Evolutionary conservation across 1,284 basidiomycete genomes (phyloP).

Genomic region (Amylostereum areolatum): DNA sequence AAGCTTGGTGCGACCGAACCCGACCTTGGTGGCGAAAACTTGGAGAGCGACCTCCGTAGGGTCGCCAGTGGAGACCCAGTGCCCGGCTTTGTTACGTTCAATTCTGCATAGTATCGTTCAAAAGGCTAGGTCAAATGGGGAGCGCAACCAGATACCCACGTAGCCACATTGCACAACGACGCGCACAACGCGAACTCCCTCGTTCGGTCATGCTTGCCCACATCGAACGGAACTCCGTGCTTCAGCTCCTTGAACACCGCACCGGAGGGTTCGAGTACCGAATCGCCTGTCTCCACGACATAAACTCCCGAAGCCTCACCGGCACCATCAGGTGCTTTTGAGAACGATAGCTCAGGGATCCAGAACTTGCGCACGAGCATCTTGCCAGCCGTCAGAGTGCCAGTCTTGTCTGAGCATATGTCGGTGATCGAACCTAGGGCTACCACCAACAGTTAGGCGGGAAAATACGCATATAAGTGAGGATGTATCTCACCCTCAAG

Average conservation of each 20-base stretch:
- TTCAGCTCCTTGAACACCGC: not conserved
- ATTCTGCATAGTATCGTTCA: conserved; percentile 2
- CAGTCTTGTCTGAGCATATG: conserved; percentile 25
- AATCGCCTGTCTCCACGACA: not conserved
- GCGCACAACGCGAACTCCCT: conserved; percentile 7
- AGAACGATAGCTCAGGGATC: not conserved
- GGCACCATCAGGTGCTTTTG: not conserved
- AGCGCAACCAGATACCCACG: not conserved
- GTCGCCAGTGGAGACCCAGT: conserved; percentile 66
- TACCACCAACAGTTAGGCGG: conserved; percentile 4
- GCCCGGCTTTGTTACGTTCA: conserved; percentile 19
- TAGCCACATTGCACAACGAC: conserved; percentile 10
- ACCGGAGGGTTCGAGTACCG: not conserved
- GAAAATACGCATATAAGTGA: not conserved
- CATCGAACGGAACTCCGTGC: not conserved
- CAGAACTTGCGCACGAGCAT: conserved; percentile 12
- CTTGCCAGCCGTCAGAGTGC: conserved; percentile 20
- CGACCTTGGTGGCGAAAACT: not conserved
- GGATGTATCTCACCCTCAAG: conserved; percentile 44
- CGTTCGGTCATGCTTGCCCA: not conserved
- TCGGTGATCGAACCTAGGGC: conserved; percentile 43
- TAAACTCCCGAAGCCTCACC: not conserved
- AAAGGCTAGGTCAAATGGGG: not conserved
- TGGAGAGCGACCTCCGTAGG: conserved; percentile 44
- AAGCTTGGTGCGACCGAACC: not conserved